Base-by-base conservation (phyloP, 2,329 filamentous ascomycete species). In the Waltergamsia citrina region DNA sequence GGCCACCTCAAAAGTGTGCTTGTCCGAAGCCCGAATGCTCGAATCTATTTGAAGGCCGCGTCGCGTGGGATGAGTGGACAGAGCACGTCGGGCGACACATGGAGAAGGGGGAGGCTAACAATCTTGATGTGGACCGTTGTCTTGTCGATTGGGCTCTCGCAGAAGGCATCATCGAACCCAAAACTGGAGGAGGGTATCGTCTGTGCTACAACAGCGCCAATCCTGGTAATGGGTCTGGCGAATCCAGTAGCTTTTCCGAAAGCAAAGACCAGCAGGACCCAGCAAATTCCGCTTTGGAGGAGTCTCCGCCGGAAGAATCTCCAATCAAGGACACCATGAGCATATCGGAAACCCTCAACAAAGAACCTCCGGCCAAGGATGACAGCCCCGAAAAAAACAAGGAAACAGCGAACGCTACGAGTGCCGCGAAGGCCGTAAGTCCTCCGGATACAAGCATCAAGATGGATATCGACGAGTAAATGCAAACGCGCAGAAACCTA, bases 51-150 rank as follows among this genome's bases (percentile, higher is more conserved):
- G 69, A 77, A 36, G 87, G 85, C 0, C 61, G 69, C 2, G 72
- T 71, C 3, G 82, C 81, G 7, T 95, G 90, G 90, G 85, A 94
- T 37, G 78, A 86, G 44, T 84, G 87, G 61, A 92, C 92, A 39
- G 90, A 96, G 53, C 90, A 96, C 53, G 81, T 95, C 1, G 88
- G 88, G 1, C 71, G 81, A 30, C 90, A 96, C 53, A 81, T 94
- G 66, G 88, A 95, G 56, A 80, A 79, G 43, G 73, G 74, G 6
- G 75, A 81, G 40, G 74, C 71, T 4, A 59, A 62, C 17, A 54
- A 62, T 17, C 59, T 81, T 14, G 71, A 68, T 1, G 71, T 79
- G 5, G 77, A 81, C 42, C 53, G 56, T 2, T 52, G 77, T 25
- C 53, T 81, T 28, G 68, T 72, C 1, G 60, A 71, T 37, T 81